These are phyloP conservation scores for Trichoderma simmonsii DNA, from an alignment of 2,329 filamentous ascomycete species.

Conservation along the genomic window DNA sequence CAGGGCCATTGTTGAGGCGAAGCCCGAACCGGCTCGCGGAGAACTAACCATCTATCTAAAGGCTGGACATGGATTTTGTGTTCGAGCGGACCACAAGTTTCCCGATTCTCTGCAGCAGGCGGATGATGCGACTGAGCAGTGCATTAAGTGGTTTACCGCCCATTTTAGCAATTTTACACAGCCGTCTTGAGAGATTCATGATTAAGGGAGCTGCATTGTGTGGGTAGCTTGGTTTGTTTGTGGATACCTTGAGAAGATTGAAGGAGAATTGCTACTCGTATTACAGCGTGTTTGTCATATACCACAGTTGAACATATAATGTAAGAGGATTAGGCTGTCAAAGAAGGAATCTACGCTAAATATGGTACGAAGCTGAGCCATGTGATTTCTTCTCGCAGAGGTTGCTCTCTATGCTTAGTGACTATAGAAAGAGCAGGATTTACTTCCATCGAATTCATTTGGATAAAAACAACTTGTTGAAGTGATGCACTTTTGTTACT, in stretches of 20 bases:
- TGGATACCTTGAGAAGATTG: too few species aligned
- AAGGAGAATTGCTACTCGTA: background rate
- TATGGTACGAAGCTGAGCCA: too few species aligned
- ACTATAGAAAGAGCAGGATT: too few species aligned
- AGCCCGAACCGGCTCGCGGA: constrained; percentile 32
- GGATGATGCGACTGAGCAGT: constrained; percentile 33
- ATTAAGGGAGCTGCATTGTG: background rate
- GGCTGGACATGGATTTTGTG: constrained; percentile 42
- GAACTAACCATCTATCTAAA: constrained; percentile 38
- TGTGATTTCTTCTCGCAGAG: background rate
- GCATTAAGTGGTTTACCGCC: constrained; percentile 34
- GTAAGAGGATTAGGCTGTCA: background rate
- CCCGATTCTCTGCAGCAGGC: constrained; percentile 29
- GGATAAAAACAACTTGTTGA: background rate
- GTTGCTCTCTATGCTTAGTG: background rate
- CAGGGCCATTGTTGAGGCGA: constrained; percentile 34
- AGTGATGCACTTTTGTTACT: background rate
- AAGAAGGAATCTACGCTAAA: background rate
- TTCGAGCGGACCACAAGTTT: constrained; percentile 31
- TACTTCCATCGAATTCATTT: too few species aligned
- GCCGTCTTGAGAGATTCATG: background rate
- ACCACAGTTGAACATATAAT: background rate
- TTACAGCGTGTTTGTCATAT: background rate
- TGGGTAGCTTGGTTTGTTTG: background rate
- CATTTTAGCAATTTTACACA: constrained; percentile 21